A percentile compares a stretch with the other conserved stretches of the same genome.
Conservation (phyloP, 2,329 filamentous ascomycete species). For the Scedosporium dehoogii region DNA sequence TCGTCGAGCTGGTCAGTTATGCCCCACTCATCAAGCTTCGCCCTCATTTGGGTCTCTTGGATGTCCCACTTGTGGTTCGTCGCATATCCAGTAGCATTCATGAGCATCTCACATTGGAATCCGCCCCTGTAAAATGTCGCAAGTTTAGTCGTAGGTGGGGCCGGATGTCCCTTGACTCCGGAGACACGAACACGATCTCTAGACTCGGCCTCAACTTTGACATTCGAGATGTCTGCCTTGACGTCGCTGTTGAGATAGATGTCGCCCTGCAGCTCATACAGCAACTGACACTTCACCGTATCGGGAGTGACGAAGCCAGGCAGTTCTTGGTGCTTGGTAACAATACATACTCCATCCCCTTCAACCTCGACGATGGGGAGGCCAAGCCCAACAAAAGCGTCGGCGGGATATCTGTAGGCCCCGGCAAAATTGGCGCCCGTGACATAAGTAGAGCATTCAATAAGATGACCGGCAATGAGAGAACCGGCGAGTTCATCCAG, state of each 20-base stretch:
- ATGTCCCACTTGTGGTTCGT: conserved; percentile 30
- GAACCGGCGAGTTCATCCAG: conserved; percentile 40
- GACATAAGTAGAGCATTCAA: conserved; percentile 44
- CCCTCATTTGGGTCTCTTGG: conserved; percentile 27
- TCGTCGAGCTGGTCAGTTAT: conserved; percentile 31
- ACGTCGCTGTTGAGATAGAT: conserved; percentile 34
- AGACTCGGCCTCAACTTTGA: conserved; percentile 32
- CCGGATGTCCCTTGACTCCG: conserved; percentile 17
- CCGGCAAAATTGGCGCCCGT: conserved; percentile 46
- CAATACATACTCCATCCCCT: conserved; percentile 19
- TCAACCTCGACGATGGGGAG: conserved; percentile 29
- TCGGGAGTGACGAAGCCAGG: conserved; percentile 27
- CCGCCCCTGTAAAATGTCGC: conserved; percentile 32
- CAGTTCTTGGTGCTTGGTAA: conserved; percentile 22
- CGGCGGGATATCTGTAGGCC: not conserved
- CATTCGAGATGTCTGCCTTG: conserved; percentile 24
- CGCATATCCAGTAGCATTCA: conserved; percentile 32
- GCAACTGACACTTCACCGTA: conserved; percentile 25
- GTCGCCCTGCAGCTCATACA: conserved; percentile 36
- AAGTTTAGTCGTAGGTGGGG: conserved; percentile 27
- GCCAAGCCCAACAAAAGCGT: conserved; percentile 23
- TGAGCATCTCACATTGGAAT: conserved; percentile 34
- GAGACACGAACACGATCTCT: conserved; percentile 14
- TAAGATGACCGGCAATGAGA: conserved; percentile 41
- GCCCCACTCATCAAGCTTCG: conserved; percentile 23